Base-by-base conservation (phyloP, 202 grass and related monocot genomes). In the Musa balbisiana region DNA sequence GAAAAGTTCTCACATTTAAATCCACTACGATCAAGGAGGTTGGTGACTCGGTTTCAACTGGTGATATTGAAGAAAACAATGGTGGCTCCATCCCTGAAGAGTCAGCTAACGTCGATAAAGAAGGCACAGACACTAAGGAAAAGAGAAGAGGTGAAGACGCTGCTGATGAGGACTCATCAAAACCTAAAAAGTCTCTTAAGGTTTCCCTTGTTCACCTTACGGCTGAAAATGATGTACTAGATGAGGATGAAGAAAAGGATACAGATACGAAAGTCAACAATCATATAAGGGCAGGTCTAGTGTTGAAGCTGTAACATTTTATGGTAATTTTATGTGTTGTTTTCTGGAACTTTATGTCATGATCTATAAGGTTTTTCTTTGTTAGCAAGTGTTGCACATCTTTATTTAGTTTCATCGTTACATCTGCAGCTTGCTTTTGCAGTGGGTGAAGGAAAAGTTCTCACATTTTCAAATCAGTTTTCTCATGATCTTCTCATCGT, bases 121-220 rank as follows among this genome's bases (percentile, higher is more conserved):
- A 83, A 52, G 79, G 54, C 62, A 81, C 70, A 21, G 86, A 84
- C 19, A 72, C 73, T 26, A 80, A 20, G 2, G 87, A 81, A 68
- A 98, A 98, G 85, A 85, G 94, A 70, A 98, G 90, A 66, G 74
- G 20, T 14, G 86, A 84, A 71, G 83, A 3, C 51, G 69, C 22
- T 76, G 54, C 50, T 76, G 73, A 65, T 1, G 69, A 54, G 9
- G 84, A 75, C 52, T 64, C 21, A 0, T 67, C 53, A 0, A 78
- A 84, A 56, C 23, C 51, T 27, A 92, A 92, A 64, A 92, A 78
- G 73, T 69, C 80, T n/a, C n/a, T n/a, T 12, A 98, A 88, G 72
- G 86, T 98, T 84, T 88, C 94, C 63, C 88, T 98, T 70, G 79
- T 83, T 68, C 94, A 98, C 75, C 88, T 98, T 20, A n/a, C n/a